These are phyloP conservation scores for Carnegiea gigantea DNA, from an alignment of 179 eudicot genomes.

Conservation along the genomic window DNA sequence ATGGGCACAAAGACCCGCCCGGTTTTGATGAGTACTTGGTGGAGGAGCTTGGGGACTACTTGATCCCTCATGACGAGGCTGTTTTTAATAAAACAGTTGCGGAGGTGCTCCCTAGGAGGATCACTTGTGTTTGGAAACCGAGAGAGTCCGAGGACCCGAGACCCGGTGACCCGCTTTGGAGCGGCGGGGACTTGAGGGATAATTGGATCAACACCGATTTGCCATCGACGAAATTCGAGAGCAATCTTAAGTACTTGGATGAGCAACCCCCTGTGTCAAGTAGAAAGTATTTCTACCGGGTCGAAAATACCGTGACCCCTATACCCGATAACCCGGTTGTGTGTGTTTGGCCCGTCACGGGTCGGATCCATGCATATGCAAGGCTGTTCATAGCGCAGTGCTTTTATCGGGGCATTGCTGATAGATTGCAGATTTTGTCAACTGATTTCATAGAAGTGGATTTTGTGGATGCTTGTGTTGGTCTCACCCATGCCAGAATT, in stretches of 20 bases:
- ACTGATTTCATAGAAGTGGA: constrained; percentile 83
- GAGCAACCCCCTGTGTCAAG: constrained; percentile 56
- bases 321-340: constrained; percentile 77
- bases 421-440: constrained; percentile 74
- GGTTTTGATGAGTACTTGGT: constrained; percentile 66
- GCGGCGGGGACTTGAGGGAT: constrained; percentile 63
- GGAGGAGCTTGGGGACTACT: constrained; percentile 65
- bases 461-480: constrained; percentile 86
- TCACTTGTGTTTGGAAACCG: constrained; percentile 91
- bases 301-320: constrained; percentile 93
- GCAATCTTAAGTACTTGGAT: constrained; percentile 65
- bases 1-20: constrained; percentile 82
- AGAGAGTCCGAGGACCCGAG: constrained; percentile 51
- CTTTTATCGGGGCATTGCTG: constrained; percentile 45
- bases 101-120: constrained; percentile 67
- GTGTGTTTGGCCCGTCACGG: constrained; percentile 77
- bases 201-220: constrained; percentile 92
- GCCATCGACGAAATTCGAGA: constrained; percentile 82
- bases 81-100: constrained; percentile 66
- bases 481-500: constrained; percentile 64
- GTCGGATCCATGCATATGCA: constrained; percentile 65
- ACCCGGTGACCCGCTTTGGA: constrained; percentile 66
- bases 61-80: constrained; percentile 68
- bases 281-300: constrained; percentile 75
- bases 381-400: constrained; percentile 73